Evolutionary conservation across 1,284 basidiomycete genomes (phyloP).

Genomic region (Cryptococcus sp.): DNA sequence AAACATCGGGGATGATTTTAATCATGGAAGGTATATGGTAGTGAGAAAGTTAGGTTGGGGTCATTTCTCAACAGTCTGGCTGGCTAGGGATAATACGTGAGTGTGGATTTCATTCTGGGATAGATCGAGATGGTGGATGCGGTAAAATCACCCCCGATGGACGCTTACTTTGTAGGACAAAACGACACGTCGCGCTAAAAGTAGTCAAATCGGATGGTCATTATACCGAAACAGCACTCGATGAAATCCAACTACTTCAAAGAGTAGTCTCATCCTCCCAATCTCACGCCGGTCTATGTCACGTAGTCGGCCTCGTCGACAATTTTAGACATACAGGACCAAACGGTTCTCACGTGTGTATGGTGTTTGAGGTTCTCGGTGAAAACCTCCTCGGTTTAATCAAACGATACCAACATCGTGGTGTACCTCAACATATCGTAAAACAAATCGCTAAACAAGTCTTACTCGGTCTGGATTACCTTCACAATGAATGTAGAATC

Average conservation of each 20-base stretch:
- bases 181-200: conserved; percentile 96
- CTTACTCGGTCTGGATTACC: conserved; percentile 91
- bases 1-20: conserved; percentile 89
- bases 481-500: conserved; percentile 93
- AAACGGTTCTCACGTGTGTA: conserved; percentile 96
- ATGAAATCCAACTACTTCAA: conserved; percentile 97
- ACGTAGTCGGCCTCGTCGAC: conserved; percentile 92
- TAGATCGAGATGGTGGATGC: too few species aligned
- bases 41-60: conserved; percentile 97
- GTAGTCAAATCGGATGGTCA: conserved; percentile 96
- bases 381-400: conserved; percentile 97
- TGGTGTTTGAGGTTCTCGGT: conserved; percentile 98
- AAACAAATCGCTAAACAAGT: conserved; percentile 98
- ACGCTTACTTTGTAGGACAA: conserved; percentile 57
- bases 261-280: conserved; percentile 80
- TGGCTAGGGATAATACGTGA: conserved; percentile 79
- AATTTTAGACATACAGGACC: conserved; percentile 95
- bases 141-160: too few species aligned
- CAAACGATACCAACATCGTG: conserved; percentile 78
- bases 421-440: conserved; percentile 89
- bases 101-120: conserved; percentile 27
- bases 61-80: conserved; percentile 93
- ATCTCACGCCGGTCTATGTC: conserved; percentile 55
- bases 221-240: conserved; percentile 96
- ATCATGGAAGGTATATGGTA: conserved; percentile 80